Evolutionary conservation across 176 grass and related monocot species (phyloP).

Genomic region (Alloteropsis semialata): DNA sequence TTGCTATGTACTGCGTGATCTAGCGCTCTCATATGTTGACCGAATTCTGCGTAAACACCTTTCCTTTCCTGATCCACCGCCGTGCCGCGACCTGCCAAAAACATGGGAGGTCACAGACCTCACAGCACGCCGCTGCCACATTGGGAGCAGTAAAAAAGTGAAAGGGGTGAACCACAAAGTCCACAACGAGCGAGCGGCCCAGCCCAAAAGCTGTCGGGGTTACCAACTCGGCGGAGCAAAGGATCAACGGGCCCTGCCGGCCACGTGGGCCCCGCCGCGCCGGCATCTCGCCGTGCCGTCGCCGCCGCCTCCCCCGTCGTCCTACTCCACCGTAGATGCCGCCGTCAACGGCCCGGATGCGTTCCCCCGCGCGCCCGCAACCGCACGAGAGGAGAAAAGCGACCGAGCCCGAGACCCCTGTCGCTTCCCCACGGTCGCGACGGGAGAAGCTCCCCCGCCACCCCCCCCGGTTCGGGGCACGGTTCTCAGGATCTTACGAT

Average conservation of each 20-base stretch:
- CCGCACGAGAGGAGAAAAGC: neutral
- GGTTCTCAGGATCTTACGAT: too few species aligned
- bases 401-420: neutral
- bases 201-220: conserved; percentile 12
- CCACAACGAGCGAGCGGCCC: too few species aligned
- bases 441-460: too few species aligned
- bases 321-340: conserved; percentile 2
- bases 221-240: conserved; percentile 20
- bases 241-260: conserved; percentile 18
- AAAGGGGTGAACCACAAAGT: too few species aligned
- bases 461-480: too few species aligned
- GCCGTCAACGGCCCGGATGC: neutral
- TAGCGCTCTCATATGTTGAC: too few species aligned
- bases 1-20: too few species aligned
- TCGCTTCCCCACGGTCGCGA: neutral
- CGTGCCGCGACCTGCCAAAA: neutral
- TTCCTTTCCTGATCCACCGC: neutral
- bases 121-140: neutral
- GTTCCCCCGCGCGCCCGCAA: neutral
- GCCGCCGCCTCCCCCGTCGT: neutral
- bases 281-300: conserved; percentile 21
- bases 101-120: neutral
- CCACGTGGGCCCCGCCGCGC: conserved; percentile 25
- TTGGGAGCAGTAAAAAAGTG: neutral
- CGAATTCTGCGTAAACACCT: too few species aligned